A percentile compares a stretch with the other conserved stretches of the same genome.
These are phyloP conservation scores for Canavalia gladiata DNA, from an alignment of 306 rosid species.

Conservation along the genomic window DNA sequence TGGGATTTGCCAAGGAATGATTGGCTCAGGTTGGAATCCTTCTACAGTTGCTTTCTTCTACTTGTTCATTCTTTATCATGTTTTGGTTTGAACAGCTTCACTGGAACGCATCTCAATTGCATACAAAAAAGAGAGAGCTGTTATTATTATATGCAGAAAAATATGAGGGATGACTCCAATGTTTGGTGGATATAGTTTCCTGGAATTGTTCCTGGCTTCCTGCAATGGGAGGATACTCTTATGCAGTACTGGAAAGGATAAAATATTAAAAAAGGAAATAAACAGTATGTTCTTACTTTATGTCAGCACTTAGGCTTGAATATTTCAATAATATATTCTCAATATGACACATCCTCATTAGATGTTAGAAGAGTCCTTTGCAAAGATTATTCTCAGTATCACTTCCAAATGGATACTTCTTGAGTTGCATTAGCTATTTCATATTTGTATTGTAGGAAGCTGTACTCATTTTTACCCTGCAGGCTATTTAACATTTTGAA, in stretches of 20 bases:
- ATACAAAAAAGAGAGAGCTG: neutral
- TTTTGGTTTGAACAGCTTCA: slow-evolving; percentile 5
- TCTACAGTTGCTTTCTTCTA: neutral
- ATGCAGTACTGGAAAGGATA: neutral
- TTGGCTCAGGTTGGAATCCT: neutral
- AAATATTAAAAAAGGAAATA: neutral
- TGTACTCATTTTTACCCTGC: neutral
- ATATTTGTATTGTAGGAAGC: neutral
- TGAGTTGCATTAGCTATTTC: neutral
- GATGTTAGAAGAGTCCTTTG: neutral
- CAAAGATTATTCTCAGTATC: neutral
- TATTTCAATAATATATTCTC: neutral
- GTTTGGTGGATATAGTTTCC: neutral
- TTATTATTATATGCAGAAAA: neutral
- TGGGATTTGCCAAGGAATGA: no score
- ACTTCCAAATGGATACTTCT: neutral
- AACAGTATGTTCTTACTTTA: neutral
- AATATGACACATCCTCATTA: neutral
- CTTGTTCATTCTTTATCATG: neutral
- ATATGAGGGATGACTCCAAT: neutral
- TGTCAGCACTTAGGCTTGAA: no score
- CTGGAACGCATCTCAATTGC: neutral
- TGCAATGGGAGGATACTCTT: neutral
- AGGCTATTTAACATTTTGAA: slow-evolving; percentile 1
- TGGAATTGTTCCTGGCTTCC: neutral